Evolutionary conservation across 257 asterid genomes (phyloP), one percentile per base, ranked within the genome.

Genomic region (Scutellaria minor): DNA sequence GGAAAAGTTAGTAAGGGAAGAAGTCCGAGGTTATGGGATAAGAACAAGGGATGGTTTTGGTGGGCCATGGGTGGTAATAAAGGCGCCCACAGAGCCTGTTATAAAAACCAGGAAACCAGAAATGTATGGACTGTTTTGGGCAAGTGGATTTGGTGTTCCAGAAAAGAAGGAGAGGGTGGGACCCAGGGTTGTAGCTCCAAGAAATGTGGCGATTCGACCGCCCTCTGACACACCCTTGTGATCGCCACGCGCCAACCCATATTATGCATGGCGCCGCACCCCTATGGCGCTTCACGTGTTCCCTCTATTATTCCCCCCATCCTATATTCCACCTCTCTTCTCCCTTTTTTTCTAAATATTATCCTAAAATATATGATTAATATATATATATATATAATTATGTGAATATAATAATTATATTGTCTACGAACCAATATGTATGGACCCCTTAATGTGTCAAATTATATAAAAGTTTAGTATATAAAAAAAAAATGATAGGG

Each of bases 161-260:
- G 79, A 74, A 88, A 86, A 90, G 88, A 90, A 78, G 96, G 96
- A 90, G 87, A 12, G 5, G 60, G 65, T 55, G 85, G 88, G 81
- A 39, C 75, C 78, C 73, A 15, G 27, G 40, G 2, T 6, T 5
- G 22, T 53, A 54, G 27, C 76, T 74, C 90, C 89, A 75, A 76
- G 69, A 82, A 66, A 83, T 82, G 93, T 82, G 95, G 95, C 91
- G 87, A 90, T 90, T 88, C 95, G 93, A 88, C 93, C 91, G 81
- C 83, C 22, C 80, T 74, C 90, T 90, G 92, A 85, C 90, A 79
- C 1, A 0, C 5, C 62, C 96, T 76, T 71, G 85, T 85, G 95
- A 6, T 0, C 0, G 2, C 55, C 87, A 86, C 95, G 90, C 89
- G 88, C 94, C 64, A 15, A 52, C 1, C 61, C 77, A 24, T 24